Evolutionary conservation across 2,329 filamentous ascomycete species (phyloP), one percentile per base, ranked within the genome.

Genomic region (Claviceps maximensis): DNA sequence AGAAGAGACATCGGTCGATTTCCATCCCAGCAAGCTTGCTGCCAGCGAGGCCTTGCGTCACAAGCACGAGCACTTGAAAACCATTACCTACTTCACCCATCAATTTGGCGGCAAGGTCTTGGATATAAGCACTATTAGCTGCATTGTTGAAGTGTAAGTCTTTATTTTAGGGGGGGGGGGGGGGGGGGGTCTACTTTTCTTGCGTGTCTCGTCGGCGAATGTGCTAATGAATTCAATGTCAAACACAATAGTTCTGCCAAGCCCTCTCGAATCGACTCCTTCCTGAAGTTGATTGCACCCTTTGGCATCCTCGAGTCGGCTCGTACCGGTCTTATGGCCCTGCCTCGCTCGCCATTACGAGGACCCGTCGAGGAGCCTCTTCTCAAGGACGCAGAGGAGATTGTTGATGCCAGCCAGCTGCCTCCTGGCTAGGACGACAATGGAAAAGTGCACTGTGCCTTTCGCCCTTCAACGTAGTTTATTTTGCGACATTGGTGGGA

Each of bases 221-320:
- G 36, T 27, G 41, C 52, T 41, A 46, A 50, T 25, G 29, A 7
- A 13, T 1, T 41, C 3, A 15, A 38, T 17, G 3, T 6, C 15
- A 36, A 36, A 31, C 61, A 89, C 21, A 19, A 23, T 44, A 44
- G 86, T 8, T 95, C 89, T 52, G 93, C 93, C 55, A 98, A 98
- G 72, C 90, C 89, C 38, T 81, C 77, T 57, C 85, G 93, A 71
- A 95, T 98, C 65, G 89, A 98, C 71, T 95, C 89, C 2, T 98
- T 96, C 76, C 85, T 98, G 73, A 98, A 97, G 74, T 79, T 98
- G 57, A 84, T 98, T 64, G 78, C 82, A 54, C 91, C 91, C 13
- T 98, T 97, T 67, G 93, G 93, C 65, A 95, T 98, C 61, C 79
- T 98, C 50, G 93, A 98, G 74, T 96, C 90, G 50, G 89, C 91